Conservation (phyloP, 192 early-diverging fungal species). For the Lobosporangium transversale region DNA sequence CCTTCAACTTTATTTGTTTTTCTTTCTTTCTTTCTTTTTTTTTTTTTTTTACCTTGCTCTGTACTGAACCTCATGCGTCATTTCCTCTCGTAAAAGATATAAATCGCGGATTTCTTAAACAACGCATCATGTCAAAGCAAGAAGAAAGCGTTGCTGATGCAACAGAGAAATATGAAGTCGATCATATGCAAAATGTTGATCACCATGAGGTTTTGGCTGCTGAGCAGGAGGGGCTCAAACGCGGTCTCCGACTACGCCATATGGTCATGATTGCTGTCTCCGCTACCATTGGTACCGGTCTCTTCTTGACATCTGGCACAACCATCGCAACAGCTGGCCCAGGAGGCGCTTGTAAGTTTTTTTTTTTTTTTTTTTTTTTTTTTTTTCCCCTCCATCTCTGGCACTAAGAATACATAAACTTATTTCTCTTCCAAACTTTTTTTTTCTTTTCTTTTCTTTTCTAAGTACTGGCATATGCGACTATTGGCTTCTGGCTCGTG, state of each 20-base stretch:
- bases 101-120: neutral
- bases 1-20: neutral
- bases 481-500: slow-evolving; percentile 73
- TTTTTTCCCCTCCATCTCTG: neutral
- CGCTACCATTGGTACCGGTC: slow-evolving; percentile 80
- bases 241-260: slow-evolving; percentile 66
- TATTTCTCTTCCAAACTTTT: too few species aligned
- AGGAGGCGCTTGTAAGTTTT: slow-evolving; percentile 60
- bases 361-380: neutral
- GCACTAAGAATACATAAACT: neutral
- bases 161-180: slow-evolving; percentile 28
- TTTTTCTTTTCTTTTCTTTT: slow-evolving; percentile 9
- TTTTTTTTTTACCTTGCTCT: neutral
- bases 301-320: slow-evolving; percentile 81
- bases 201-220: slow-evolving; percentile 61
- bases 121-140: slow-evolving; percentile 5
- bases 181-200: slow-evolving; percentile 26
- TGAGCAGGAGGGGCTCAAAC: slow-evolving; percentile 56
- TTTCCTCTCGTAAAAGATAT: neutral
- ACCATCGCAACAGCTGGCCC: slow-evolving; percentile 82
- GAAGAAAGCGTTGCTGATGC: slow-evolving; percentile 8
- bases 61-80: neutral
- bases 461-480: slow-evolving; percentile 72
- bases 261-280: slow-evolving; percentile 82
- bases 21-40: neutral